phyloP scores from a whole-genome alignment of 108 stramenopile genomes.

The Poteriospumella lacustris region DNA sequence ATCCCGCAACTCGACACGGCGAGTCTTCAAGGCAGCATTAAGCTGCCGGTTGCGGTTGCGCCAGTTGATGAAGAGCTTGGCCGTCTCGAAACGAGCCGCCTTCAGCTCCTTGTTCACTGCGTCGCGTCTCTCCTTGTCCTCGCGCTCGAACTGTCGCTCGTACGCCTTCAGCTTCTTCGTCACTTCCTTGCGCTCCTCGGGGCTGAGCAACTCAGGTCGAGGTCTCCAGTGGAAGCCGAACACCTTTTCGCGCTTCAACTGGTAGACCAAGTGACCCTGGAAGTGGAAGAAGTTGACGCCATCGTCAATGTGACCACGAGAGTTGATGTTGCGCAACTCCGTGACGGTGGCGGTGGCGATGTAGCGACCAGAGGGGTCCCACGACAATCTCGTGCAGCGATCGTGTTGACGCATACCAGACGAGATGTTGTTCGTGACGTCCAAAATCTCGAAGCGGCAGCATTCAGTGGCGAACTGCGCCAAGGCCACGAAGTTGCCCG shows the following conservation, averaged over 20 bases:
- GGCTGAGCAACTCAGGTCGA: conserved; percentile 69
- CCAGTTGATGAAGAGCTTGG: background rate
- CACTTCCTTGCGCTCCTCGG: conserved; percentile 70
- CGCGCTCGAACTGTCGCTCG: conserved; percentile 89
- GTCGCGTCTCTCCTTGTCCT: conserved; percentile 68
- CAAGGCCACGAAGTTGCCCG: conserved; percentile 74
- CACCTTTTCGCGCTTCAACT: conserved; percentile 1
- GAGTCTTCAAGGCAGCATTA: background rate
- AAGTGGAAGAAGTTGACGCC: conserved; percentile 80
- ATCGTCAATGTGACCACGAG: conserved; percentile 3
- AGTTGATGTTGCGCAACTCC: conserved; percentile 3
- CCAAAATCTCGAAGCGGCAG: conserved; percentile 74
- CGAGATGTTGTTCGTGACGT: conserved; percentile 71
- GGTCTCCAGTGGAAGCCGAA: conserved; percentile 70
- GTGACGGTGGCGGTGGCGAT: conserved; percentile 63
- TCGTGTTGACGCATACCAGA: conserved; percentile 81
- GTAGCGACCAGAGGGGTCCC: conserved; percentile 88
- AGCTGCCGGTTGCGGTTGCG: background rate
- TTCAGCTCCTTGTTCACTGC: background rate
- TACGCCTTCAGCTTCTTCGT: conserved; percentile 87
- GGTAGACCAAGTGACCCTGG: conserved; percentile 21
- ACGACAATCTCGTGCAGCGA: conserved; percentile 79
- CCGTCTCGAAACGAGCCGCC: background rate
- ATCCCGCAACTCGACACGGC: background rate
- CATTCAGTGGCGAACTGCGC: conserved; percentile 73